Percentiles rank a stretch among this genome's conserved stretches.
These are phyloP conservation scores for Aspergillus fumigatiaffinis DNA, from an alignment of 2,329 filamentous ascomycete genomes.

Conservation along the genomic window DNA sequence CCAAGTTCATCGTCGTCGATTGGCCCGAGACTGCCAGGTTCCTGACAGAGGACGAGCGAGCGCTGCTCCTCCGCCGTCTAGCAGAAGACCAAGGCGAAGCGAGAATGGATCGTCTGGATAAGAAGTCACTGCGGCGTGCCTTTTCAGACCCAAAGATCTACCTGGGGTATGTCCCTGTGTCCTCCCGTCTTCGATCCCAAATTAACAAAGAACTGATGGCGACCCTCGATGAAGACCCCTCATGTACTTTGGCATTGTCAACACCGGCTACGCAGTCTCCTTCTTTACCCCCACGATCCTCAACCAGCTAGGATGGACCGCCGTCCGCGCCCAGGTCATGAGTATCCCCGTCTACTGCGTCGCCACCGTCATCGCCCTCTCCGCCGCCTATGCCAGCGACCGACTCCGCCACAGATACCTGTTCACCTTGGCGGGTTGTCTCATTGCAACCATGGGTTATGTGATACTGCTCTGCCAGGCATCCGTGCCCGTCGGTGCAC, in stretches of 20 bases:
- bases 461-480: conserved; percentile 51
- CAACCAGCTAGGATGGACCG: conserved; percentile 52
- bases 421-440: conserved; percentile 51
- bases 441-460: conserved; percentile 53
- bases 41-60: conserved; percentile 44
- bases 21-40: conserved; percentile 46
- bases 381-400: conserved; percentile 50
- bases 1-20: conserved; percentile 49
- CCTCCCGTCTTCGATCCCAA: not conserved
- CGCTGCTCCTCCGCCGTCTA: conserved; percentile 41
- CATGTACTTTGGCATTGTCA: conserved; percentile 61
- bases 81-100: conserved; percentile 42
- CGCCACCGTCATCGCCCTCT: conserved; percentile 57
- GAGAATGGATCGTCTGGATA: conserved; percentile 53
- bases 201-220: conserved; percentile 8
- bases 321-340: conserved; percentile 48
- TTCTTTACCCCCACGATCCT: conserved; percentile 44
- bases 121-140: conserved; percentile 45
- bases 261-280: conserved; percentile 43
- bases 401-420: conserved; percentile 49
- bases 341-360: conserved; percentile 57
- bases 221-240: conserved; percentile 41
- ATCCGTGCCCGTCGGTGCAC: conserved; percentile 45
- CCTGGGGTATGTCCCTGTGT: conserved; percentile 34
- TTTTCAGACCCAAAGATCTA: conserved; percentile 41